Evolutionary conservation across 805 yeast species (phyloP), one percentile per base, ranked within the genome.

Genomic region (Kluyveromyces starmeri): DNA sequence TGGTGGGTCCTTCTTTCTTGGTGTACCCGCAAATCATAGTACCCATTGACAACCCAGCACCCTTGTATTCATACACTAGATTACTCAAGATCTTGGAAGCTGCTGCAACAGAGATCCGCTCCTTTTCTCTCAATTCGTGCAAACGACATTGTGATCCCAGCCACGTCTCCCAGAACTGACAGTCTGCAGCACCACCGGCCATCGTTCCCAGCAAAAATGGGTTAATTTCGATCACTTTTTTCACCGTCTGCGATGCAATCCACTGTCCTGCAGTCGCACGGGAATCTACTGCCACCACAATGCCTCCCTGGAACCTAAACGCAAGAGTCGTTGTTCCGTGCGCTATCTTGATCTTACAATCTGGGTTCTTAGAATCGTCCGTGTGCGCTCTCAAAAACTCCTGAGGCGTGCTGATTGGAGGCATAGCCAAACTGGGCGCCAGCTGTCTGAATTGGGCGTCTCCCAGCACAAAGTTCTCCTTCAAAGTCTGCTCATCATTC

Each of bases 101-200:
- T 8, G 97, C 95, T 20, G 96, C 92, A 24, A 89, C 97, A 4
- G 92, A 76, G 46, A 92, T 92, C 50, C 98, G 75, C 63, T 86
- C 89, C 63, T 89, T 88, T 59, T 89, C 92, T 56, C 95, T 75
- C 52, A 92, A 71, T 61, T 92, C 98, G 60, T 88, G 94, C 51
- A 92, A 64, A 53, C 98, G 71, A 67, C 97, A 89, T 64, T 92
- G 96, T 12, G 95, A 68, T 43, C 98, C 98, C 41, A 92, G 71
- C 97, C 97, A 92, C 23, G 96, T 84, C 65, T 92, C 97, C 98
- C 98, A 92, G 63, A 70, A 92, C 61, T 92, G 98, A 70, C 98
- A 92, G 64, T 92, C 98, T 20, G 97, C 97, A 32, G 98, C 98
- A 67, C 97, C 97, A 64, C 98, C 98, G 21, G 98, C 98, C 96